Base-by-base conservation (phyloP, 768 basidiomycete genomes). In the Dacryopinax primogenitus region DNA sequence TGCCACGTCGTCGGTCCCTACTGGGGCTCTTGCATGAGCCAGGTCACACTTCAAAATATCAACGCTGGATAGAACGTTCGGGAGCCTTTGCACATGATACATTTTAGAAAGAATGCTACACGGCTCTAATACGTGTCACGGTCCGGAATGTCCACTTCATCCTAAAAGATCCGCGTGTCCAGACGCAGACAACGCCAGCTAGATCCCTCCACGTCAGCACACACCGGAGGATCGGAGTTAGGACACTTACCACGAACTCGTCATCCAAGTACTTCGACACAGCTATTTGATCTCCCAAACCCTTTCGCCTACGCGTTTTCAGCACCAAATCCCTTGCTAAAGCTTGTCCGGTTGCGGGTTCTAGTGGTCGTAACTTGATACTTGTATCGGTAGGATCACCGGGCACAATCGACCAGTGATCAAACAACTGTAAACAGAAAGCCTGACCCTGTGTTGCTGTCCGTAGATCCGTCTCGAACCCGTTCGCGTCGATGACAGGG, bases 371-470 rank as follows among this genome's bases (percentile, higher is more conserved):
- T 65, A 97, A 85, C 77, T 95, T 91, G 77, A 99, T 97, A 71
- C 86, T 89, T 69, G 92, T 92, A 79, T 99, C 96, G 73, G 90
- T 94, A 63, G 96, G 96, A 79, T 99, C 96, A 75, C 96, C 91
- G 70, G 95, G 95, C n/a, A 98, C 95, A 71, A 95, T 90, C 16
- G 89, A 88, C 96, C 96, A 99, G 71, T 99, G 96, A 75, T 98
- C 95, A 76, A 98, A 99, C 68, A 91, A 85, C 75, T 97, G 94
- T 71, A 92, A 79, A 72, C 93, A 96, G 79, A 97, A 98, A n/a
- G 96, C 96, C 75, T 98, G 96, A 30, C 96, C 96, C 76, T 96
- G 92, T 28, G 96, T 99, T 58, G 96, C 92, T 61, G 94, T 98
- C 71, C 96, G 80, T 73, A 99, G 77, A 78, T 99, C 96, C 2